phyloP scores from a whole-genome alignment of 305 asterid species.

The Ilex paraguariensis region DNA sequence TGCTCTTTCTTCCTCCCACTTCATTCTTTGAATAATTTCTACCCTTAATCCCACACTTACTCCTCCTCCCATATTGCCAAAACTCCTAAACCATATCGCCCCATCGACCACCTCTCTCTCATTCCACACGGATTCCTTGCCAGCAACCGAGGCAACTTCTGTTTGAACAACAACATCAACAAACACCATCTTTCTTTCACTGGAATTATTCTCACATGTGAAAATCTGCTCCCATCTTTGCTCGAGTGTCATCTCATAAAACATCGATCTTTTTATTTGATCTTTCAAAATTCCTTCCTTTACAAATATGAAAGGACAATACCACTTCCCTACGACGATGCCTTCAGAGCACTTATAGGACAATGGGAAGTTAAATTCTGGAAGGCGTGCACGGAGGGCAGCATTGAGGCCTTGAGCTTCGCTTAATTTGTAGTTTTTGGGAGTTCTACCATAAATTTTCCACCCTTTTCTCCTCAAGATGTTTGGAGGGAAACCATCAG shows the following conservation, averaged over 20 bases:
- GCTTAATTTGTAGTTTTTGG: neutral
- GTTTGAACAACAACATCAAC: neutral
- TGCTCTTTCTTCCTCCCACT: neutral
- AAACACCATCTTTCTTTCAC: neutral
- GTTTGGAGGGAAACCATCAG: constrained; percentile 2
- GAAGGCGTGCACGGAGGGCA: neutral
- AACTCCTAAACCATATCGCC: neutral
- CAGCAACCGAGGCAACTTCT: neutral
- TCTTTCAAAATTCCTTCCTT: neutral
- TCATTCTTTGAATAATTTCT: neutral
- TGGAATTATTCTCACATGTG: neutral
- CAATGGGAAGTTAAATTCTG: neutral
- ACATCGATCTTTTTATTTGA: neutral
- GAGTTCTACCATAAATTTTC: neutral
- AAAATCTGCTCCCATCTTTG: neutral
- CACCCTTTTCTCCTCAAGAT: constrained; percentile 4
- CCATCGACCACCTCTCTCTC: constrained; percentile 1
- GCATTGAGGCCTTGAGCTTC: neutral
- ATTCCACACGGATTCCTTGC: neutral
- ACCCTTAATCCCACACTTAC: neutral
- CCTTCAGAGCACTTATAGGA: neutral
- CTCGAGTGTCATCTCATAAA: neutral
- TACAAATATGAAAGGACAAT: neutral
- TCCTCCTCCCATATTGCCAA: neutral
- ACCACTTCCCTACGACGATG: neutral